A percentile compares a stretch with the other conserved stretches of the same genome.
Evolutionary conservation across 352 stramenopile genomes (phyloP).

Genomic region (Saprolegnia diclina): DNA sequence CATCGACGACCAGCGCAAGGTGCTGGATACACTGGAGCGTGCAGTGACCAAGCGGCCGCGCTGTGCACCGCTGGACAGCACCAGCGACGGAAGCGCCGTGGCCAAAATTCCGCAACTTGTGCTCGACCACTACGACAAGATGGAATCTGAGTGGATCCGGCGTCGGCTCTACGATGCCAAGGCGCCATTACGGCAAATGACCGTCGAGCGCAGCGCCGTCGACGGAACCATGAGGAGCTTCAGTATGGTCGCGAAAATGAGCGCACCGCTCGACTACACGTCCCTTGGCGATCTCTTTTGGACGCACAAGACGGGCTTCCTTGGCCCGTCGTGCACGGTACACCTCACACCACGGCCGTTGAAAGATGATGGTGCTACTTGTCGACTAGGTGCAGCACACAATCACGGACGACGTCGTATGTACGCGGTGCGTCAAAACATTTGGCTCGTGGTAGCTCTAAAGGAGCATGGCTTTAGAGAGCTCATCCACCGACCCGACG

Average conservation of each 20-base stretch:
- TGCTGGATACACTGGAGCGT: neutral
- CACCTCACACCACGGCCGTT: too few species aligned
- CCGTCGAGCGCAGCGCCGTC: neutral
- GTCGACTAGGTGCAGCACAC: too few species aligned
- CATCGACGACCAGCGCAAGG: neutral
- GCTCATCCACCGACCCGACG: too few species aligned
- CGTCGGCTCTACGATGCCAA: neutral
- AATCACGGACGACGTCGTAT: too few species aligned
- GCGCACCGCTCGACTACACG: neutral
- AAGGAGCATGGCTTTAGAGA: too few species aligned
- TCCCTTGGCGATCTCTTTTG: neutral
- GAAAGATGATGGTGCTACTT: too few species aligned
- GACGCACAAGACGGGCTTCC: neutral
- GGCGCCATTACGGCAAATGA: neutral
- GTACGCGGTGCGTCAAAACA: too few species aligned
- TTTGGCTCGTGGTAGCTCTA: too few species aligned
- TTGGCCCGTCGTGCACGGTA: neutral
- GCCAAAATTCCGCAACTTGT: neutral
- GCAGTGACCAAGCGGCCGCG: neutral
- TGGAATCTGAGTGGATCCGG: neutral
- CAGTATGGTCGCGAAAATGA: too few species aligned
- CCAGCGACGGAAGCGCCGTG: neutral
- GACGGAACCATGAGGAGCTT: neutral
- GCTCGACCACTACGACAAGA: neutral
- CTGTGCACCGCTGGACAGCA: neutral